Percentiles rank a stretch among this genome's conserved stretches.
phyloP scores from a whole-genome alignment of 2,329 filamentous ascomycete species.

The Colletotrichum abscissum region DNA sequence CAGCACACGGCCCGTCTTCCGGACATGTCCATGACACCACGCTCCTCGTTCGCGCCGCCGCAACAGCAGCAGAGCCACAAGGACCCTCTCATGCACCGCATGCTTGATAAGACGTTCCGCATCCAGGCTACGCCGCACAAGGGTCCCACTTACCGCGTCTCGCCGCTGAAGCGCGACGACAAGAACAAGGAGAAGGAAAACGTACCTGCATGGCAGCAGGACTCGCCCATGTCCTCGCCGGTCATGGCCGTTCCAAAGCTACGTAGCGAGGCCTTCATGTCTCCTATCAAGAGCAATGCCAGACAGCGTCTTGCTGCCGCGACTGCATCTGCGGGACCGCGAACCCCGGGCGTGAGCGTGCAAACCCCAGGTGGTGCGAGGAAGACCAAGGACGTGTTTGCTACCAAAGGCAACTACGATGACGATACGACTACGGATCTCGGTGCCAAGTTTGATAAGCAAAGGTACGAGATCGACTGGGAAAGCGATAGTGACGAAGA shows the following conservation, averaged over 20 bases:
- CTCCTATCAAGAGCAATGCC: slow-evolving; percentile 67
- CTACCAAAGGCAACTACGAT: slow-evolving; percentile 37
- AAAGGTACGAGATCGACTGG: slow-evolving; percentile 73
- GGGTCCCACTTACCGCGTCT: slow-evolving; percentile 52
- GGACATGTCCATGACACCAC: slow-evolving; percentile 73
- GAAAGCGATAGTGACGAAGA: slow-evolving; percentile 78
- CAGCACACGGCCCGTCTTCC: slow-evolving; percentile 67
- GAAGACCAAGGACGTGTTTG: slow-evolving; percentile 63
- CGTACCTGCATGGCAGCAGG: slow-evolving; percentile 57
- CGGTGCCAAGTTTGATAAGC: slow-evolving; percentile 37
- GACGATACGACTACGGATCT: slow-evolving; percentile 38
- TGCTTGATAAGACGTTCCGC: slow-evolving; percentile 96
- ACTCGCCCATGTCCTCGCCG: slow-evolving; percentile 77
- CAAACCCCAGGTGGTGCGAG: slow-evolving; percentile 75
- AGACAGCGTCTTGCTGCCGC: slow-evolving; percentile 55
- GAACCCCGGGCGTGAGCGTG: slow-evolving; percentile 87
- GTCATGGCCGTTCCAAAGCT: slow-evolving; percentile 85
- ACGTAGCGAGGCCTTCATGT: slow-evolving; percentile 86
- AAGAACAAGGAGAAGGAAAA: slow-evolving; percentile 43
- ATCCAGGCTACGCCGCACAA: slow-evolving; percentile 91
- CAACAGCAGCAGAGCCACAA: slow-evolving; percentile 59
- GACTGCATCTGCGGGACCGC: slow-evolving; percentile 55
- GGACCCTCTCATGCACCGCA: slow-evolving; percentile 86
- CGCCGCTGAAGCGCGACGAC: slow-evolving; percentile 54
- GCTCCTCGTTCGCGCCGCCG: slow-evolving; percentile 38